phyloP scores from a whole-genome alignment of 2,329 filamentous ascomycete species.

The Phialocephala subalpina region DNA sequence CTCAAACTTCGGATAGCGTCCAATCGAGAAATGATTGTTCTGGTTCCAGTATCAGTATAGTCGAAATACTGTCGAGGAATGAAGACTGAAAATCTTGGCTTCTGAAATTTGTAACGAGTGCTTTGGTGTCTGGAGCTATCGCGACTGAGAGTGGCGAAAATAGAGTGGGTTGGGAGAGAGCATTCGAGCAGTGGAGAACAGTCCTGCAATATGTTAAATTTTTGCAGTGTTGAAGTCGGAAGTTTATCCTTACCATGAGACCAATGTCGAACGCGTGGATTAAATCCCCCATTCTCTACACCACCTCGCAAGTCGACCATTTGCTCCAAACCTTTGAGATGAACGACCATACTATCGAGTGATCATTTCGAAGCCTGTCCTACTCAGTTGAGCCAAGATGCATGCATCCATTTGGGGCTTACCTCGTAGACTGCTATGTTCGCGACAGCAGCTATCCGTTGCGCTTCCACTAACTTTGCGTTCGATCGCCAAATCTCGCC shows the following conservation, averaged over 20 bases:
- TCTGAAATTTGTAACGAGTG: neutral
- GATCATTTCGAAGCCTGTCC: slow-evolving; percentile 22
- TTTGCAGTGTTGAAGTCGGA: neutral
- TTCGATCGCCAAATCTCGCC: too few relatives aligned
- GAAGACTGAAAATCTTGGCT: too few relatives aligned
- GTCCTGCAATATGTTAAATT: slow-evolving; percentile 9
- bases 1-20: slow-evolving; percentile 4
- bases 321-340: slow-evolving; percentile 23
- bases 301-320: slow-evolving; percentile 29
- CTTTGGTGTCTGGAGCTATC: neutral
- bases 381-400: neutral
- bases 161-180: slow-evolving; percentile 16
- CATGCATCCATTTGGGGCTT: too few relatives aligned
- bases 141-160: slow-evolving; percentile 21
- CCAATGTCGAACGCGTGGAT: slow-evolving; percentile 23
- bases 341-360: slow-evolving; percentile 20
- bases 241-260: slow-evolving; percentile 14
- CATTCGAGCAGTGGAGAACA: slow-evolving; percentile 18
- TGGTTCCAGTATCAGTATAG: neutral
- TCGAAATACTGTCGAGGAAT: neutral
- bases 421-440: too few relatives aligned
- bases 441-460: too few relatives aligned
- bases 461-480: too few relatives aligned
- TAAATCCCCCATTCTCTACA: slow-evolving; percentile 18
- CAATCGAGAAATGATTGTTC: neutral